Evolutionary conservation across 805 yeast genomes (phyloP).

Genomic region (Suhomyces sp.): DNA sequence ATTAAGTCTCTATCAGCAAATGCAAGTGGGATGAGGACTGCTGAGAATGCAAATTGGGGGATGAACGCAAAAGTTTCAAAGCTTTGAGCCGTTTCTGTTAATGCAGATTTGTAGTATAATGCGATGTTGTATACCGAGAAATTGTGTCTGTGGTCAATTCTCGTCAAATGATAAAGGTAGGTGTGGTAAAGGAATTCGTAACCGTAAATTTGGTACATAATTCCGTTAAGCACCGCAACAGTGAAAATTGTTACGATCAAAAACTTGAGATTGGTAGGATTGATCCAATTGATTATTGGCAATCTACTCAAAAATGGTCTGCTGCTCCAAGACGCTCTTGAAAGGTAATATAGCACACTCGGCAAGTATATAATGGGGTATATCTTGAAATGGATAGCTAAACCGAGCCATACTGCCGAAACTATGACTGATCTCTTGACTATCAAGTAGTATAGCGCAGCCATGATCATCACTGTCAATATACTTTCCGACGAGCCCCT

Average conservation of each 20-base stretch:
- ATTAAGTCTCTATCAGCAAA: constrained; percentile 33
- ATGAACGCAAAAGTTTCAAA: constrained; percentile 68
- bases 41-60: constrained; percentile 73
- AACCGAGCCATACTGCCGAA: constrained; percentile 57
- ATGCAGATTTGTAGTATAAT: constrained; percentile 59
- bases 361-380: constrained; percentile 91
- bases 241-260: constrained; percentile 39
- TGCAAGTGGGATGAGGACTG: constrained; percentile 54
- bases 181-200: constrained; percentile 72
- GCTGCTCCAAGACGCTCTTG: constrained; percentile 19
- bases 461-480: constrained; percentile 72
- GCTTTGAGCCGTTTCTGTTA: constrained; percentile 12
- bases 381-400: constrained; percentile 84
- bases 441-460: constrained; percentile 50
- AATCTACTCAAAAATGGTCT: constrained; percentile 18
- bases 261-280: constrained; percentile 28
- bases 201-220: constrained; percentile 74
- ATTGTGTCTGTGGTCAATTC: constrained; percentile 93
- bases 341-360: constrained; percentile 52
- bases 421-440: constrained; percentile 23
- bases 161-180: constrained; percentile 74
- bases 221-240: constrained; percentile 45
- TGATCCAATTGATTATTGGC: constrained; percentile 41
- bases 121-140: constrained; percentile 83
- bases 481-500: constrained; percentile 93